Evolutionary conservation across 768 basidiomycete genomes (phyloP), one percentile per base, ranked within the genome.

Genomic region (Strobilomyces confusus): DNA sequence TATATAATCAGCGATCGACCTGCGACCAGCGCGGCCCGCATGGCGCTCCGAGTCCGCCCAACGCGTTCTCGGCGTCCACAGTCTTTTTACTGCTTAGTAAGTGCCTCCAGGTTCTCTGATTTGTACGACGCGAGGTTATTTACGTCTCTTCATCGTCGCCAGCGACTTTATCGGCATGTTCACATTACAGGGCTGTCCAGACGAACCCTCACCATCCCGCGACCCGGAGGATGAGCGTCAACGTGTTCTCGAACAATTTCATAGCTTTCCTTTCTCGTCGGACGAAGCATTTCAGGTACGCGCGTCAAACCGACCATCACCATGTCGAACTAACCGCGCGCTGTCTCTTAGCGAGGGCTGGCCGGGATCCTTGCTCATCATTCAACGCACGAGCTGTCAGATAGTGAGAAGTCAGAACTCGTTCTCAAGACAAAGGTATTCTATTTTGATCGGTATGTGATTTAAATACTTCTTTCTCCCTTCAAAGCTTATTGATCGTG

Each of bases 401-500:
- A 72, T 9, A 74, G 73, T 19, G 72, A 77, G 32, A 69, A 61
- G 51, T 76, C 78, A 14, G 77, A 81, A 23, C 69, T 80, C 29
- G 53, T 83, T 32, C 75, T 79, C 11, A 76, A 76, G 36, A 80
- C 81, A 2, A 75, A 80, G 17, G 75, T 89, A 1, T 90, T 86
- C 64, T 90, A 87, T 69, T 90, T 88, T 68, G 89, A 87, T 69
- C 72, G 72, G 83, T 81, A 52, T 50, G 70, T 49, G 49, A 49
- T 43, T 53, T 44, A 51, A 41, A 47, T 54, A 19, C 38, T 44
- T 33, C 15, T 41, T 48, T 19, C 47, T 43, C 47, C 41, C 41
- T 50, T 78, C 76, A 46, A 60, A 56, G 49, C 41, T 25, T 58
- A 52, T 33, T n/a, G 50, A 49, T 22, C 44, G 52, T 23, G 15